phyloP scores from a whole-genome alignment of 768 basidiomycete species.

The Termitomyces sp. region DNA sequence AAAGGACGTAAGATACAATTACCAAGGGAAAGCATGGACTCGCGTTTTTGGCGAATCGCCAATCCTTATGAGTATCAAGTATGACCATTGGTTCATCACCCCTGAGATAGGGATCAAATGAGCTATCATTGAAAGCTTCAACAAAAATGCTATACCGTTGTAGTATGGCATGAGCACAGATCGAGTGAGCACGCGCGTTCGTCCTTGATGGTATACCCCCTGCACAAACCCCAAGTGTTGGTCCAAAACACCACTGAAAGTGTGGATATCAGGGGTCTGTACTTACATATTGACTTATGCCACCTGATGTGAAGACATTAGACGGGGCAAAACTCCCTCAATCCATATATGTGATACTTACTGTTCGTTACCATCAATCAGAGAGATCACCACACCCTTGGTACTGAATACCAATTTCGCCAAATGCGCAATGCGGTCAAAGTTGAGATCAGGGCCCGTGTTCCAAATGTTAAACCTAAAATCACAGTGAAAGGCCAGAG shows the following conservation, averaged over 20 bases:
- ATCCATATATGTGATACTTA: constrained; percentile 30
- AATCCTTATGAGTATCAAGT: constrained; percentile 73
- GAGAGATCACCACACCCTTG: constrained; percentile 74
- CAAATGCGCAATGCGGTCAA: constrained; percentile 90
- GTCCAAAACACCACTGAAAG: background rate
- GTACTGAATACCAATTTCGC: constrained; percentile 92
- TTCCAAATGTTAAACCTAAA: constrained; percentile 84
- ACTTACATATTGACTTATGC: constrained; percentile 84
- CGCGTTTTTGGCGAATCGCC: constrained; percentile 86
- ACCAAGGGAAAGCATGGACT: constrained; percentile 16
- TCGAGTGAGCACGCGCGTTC: constrained; percentile 55
- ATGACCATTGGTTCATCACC: constrained; percentile 87
- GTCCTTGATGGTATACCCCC: constrained; percentile 38
- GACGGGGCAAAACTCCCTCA: background rate
- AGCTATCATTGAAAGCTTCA: background rate
- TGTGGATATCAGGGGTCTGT: background rate
- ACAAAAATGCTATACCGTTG: constrained; percentile 46
- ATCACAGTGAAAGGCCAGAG: background rate
- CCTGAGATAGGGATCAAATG: constrained; percentile 27
- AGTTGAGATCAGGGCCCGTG: constrained; percentile 81
- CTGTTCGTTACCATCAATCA: constrained; percentile 85
- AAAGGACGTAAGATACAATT: background rate
- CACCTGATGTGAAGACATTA: constrained; percentile 41
- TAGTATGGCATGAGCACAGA: constrained; percentile 81
- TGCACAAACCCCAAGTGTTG: constrained; percentile 11